These are phyloP conservation scores for Bolboschoenus planiculmis DNA, from an alignment of 176 grass and related monocot species.

Conservation along the genomic window DNA sequence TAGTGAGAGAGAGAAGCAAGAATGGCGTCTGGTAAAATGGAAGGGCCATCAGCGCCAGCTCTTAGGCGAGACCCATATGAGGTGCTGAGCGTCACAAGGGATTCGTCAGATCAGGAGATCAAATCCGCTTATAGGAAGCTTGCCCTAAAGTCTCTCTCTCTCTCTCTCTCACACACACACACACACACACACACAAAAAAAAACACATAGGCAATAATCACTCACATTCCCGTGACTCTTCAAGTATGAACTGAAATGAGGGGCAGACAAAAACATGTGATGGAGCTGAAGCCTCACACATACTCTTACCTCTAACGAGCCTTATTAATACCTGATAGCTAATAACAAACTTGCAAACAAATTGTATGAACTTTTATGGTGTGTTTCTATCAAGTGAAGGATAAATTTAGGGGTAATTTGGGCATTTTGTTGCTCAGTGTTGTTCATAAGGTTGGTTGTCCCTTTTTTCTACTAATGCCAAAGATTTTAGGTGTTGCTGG, in stretches of 20 bases:
- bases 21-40: slow-evolving; percentile 83
- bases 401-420: background rate
- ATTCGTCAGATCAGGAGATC: slow-evolving; percentile 97
- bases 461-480: background rate
- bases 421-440: background rate
- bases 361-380: background rate
- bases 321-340: background rate
- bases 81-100: slow-evolving; percentile 71
- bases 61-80: slow-evolving; percentile 85
- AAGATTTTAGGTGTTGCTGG: background rate
- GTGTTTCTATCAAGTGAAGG: background rate
- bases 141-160: slow-evolving; percentile 68
- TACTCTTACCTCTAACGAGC: background rate
- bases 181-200: background rate
- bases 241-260: background rate
- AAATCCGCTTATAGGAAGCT: slow-evolving; percentile 97
- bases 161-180: background rate
- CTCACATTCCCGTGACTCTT: background rate
- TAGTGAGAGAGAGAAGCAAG: background rate
- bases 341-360: background rate
- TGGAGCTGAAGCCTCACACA: background rate
- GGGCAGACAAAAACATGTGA: no score
- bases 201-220: no score
- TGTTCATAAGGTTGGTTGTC: background rate
- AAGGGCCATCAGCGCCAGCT: slow-evolving; percentile 62